Evolutionary conservation across 768 basidiomycete genomes (phyloP).

Genomic region (Boletus pseudo-olivaceus): DNA sequence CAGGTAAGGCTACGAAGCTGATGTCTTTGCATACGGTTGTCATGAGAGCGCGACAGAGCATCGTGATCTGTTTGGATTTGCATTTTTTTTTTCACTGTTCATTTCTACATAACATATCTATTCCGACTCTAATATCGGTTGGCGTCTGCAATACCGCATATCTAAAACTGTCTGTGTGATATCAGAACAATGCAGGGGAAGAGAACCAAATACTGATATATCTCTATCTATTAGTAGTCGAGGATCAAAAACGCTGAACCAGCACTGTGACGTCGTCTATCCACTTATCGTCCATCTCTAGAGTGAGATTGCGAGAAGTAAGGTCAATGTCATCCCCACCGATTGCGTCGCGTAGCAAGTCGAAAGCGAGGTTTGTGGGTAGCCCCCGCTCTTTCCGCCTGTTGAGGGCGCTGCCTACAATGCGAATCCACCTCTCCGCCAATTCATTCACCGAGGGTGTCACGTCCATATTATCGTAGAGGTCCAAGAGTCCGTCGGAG

Average conservation of each 20-base stretch:
- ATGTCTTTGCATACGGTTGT: background rate
- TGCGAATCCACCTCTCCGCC: conserved; percentile 35
- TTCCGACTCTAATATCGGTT: conserved; percentile 1
- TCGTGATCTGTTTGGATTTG: conserved; percentile 2
- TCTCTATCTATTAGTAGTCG: background rate
- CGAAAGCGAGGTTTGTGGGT: conserved; percentile 36
- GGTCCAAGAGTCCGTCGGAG: conserved; percentile 45
- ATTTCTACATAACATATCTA: conserved; percentile 12
- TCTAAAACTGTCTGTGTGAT: conserved; percentile 1
- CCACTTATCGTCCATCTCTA: conserved; percentile 51
- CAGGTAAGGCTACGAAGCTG: background rate
- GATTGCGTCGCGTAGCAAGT: conserved; percentile 40
- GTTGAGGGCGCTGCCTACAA: conserved; percentile 29
- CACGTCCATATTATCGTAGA: conserved; percentile 31
- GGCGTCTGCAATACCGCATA: conserved; percentile 10
- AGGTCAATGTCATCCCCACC: conserved; percentile 40
- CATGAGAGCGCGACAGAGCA: background rate
- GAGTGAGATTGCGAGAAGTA: conserved; percentile 43
- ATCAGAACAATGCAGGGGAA: background rate
- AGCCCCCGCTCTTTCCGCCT: conserved; percentile 12
- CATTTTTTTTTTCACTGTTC: conserved; percentile 8
- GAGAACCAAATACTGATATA: background rate
- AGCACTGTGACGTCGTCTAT: conserved; percentile 49
- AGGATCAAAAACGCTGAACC: conserved; percentile 36
- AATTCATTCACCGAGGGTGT: conserved; percentile 25